Base-by-base conservation (phyloP, 2,329 filamentous ascomycete species). In the Pseudocercospora pini-densiflorae region DNA sequence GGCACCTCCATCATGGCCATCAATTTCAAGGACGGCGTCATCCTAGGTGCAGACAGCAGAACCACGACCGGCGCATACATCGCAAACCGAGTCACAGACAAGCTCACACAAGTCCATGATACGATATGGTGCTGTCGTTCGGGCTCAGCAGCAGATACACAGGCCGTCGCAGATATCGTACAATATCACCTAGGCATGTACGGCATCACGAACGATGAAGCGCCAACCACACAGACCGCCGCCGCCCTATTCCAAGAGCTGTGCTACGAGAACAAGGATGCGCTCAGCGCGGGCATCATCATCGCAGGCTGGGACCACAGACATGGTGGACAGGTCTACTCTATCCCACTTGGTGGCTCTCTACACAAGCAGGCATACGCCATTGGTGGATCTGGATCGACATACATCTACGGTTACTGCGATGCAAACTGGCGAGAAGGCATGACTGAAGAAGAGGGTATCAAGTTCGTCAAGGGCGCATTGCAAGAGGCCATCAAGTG, bases 71-170 rank as follows among this genome's bases (percentile, higher is more conserved):
- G 95, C 76, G 90, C 94, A 75, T 99, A 98, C 87, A 98, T 99
- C 78, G 95, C 95, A 76, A 99, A 99, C 83, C 91, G 95, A 86
- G 95, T 99, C 72, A 99, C 95, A 71, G 95, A 99, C 87, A 99
- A 99, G 86, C 89, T 99, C 79, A 99, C 95, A 76, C 92, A 94
- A 85, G 94, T 99, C 68, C 92, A 97, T 83, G 95, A 99, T 81
- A 98, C 94, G 66, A 98, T 99, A 82, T 99, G 95, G 95, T 99
- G 95, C 85, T 99, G 95, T 85, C 91, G 95, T 77, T 98, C 95
- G 68, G 95, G 95, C 60, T 99, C 95, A 27, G 95, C 95, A 33
- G 95, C 95, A 73, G 95, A 99, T 79, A 99, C 95, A 66, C 95
- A 99, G 82, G 95, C 95, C 59, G 93, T 99, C 58, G 95, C 95